Evolutionary conservation across 2,329 filamentous ascomycete genomes (phyloP).

Genomic region (Cordyceps cicadae): DNA sequence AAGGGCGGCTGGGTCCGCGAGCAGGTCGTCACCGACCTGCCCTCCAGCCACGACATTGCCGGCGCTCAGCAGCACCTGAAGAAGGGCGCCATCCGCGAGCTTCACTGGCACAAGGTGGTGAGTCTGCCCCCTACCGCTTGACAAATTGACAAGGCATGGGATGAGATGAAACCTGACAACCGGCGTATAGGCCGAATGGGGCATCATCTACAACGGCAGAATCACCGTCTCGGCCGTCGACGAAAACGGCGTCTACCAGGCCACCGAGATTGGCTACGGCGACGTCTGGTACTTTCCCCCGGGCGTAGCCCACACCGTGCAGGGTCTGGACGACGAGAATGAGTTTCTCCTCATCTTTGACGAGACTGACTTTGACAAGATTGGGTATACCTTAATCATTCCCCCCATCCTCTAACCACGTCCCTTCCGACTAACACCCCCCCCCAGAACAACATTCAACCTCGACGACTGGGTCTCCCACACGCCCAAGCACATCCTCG

Average conservation of each 20-base stretch:
- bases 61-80: conserved; percentile 60
- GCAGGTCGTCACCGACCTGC: conserved; percentile 59
- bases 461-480: conserved; percentile 63
- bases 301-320: conserved; percentile 54
- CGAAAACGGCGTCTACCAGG: conserved; percentile 48
- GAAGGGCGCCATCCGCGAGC: conserved; percentile 56
- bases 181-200: conserved; percentile 53
- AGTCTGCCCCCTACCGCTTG: conserved; percentile 21
- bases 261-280: conserved; percentile 48
- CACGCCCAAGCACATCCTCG: conserved; percentile 53
- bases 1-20: conserved; percentile 59
- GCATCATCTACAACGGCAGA: conserved; percentile 50
- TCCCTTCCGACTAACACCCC: not conserved
- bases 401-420: not conserved
- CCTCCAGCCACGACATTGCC: conserved; percentile 56
- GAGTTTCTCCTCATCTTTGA: conserved; percentile 61
- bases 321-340: conserved; percentile 57
- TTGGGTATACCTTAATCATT: conserved; percentile 42
- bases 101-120: conserved; percentile 62
- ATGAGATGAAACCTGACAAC: no score
- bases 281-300: conserved; percentile 65
- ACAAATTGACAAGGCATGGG: not conserved
- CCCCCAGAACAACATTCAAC: conserved; percentile 56
- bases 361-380: conserved; percentile 56
- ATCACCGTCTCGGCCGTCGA: conserved; percentile 54